Evolutionary conservation across 305 asterid species (phyloP), one percentile per base, ranked within the genome.

Genomic region (Solanum hybrid): DNA sequence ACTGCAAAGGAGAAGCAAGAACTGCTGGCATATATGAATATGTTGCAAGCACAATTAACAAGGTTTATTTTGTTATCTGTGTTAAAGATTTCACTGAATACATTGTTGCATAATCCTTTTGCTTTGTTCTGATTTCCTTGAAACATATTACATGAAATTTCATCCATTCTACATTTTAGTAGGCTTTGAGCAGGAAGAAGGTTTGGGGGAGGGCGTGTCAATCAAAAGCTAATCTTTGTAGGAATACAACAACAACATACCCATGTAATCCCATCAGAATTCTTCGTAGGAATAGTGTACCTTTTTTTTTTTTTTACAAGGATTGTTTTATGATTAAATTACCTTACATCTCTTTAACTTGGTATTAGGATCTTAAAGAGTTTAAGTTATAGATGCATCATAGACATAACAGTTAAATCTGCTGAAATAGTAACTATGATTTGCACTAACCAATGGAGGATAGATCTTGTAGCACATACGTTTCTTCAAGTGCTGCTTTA

Each of bases 1-100:
- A 93, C 95, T 93, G 92, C 91, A 37, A 94, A 93, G 92, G 99
- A 96, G 94, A 96, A 95, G 88, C 97, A 96, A 91, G 98, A 97
- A 90, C 92, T 96, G 72, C 94, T 95, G 89, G 94, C 97, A 73
- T 94, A 94, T 90, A 87, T 96, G 77, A 94, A 91, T 90, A 91
- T 92, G 91, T 90, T 96, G 89, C 98, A 96, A 91, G 98, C 95
- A 91, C 99, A 97, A 89, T 92, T 96, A 85, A 95, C 94, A 93
- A 96, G 99, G 99, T 97, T 87, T 29, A 78, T 40, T 27, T 31
- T 88, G 11, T 51, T 27, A 27, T 31, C 31, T 84, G 38, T 84
- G 29, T 42, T 17, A 26, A 29, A 84, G 20, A 84, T 84, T 51
- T 51, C 86, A 36, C 20, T 2, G 86, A 80, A 22, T 80, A 38